A percentile compares a stretch with the other conserved stretches of the same genome.
Conservation (phyloP, 2,329 filamentous ascomycete genomes). For the Colletotrichum incanum region DNA sequence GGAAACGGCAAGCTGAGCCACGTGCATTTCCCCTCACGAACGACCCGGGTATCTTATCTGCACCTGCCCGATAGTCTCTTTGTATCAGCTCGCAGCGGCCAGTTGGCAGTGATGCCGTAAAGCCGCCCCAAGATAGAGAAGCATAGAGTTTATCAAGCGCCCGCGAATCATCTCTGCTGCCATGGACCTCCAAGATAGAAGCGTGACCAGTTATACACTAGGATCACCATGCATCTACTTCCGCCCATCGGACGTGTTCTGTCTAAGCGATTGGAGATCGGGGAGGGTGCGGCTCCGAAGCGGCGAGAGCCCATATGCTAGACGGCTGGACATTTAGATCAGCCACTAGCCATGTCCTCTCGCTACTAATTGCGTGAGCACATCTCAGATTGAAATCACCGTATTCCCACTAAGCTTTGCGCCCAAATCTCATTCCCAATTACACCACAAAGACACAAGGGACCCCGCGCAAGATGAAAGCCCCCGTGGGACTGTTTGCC, state of each 20-base stretch:
- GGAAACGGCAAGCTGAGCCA: conserved; percentile 1
- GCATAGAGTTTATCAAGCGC: not conserved
- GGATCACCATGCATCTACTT: conserved; percentile 36
- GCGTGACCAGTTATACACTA: conserved; percentile 13
- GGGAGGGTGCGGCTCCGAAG: conserved; percentile 17
- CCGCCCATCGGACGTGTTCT: conserved; percentile 34
- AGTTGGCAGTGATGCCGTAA: conserved; percentile 4
- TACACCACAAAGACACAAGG: not conserved
- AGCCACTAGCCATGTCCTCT: not conserved
- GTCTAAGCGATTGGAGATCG: not conserved
- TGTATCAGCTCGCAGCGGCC: not conserved
- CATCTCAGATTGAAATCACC: not conserved
- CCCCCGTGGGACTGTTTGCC: conserved; percentile 11
- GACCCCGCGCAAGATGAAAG: conserved; percentile 24
- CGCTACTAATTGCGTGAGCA: not conserved
- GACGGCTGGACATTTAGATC: conserved; percentile 6
- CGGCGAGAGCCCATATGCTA: conserved; percentile 6
- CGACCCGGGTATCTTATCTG: conserved; percentile 23
- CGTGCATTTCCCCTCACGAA: conserved; percentile 18
- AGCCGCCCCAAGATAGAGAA: not conserved
- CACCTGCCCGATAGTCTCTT: not conserved
- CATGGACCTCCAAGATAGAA: conserved; percentile 1
- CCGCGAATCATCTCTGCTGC: conserved; percentile 9
- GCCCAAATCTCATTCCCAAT: not conserved
- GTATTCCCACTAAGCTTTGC: not conserved